Base-by-base conservation (phyloP, 2,329 filamentous ascomycete species). In the Xylaria digitata region DNA sequence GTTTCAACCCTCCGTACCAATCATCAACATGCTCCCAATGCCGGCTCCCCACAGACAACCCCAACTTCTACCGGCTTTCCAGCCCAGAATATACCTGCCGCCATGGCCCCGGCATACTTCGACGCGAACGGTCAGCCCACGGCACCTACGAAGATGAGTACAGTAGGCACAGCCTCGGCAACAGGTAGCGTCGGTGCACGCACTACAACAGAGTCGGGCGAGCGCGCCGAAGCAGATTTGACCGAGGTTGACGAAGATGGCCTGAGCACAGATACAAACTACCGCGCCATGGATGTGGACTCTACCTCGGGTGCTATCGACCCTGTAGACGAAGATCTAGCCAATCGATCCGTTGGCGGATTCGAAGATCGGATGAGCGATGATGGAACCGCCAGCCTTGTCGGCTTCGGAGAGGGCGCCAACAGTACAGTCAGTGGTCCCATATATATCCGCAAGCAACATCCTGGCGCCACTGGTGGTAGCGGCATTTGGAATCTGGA, bases 351-450 rank as follows among this genome's bases (percentile, higher is more conserved):
- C 43, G 80, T 83, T 2, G 82, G 82, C 21, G 85, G 82, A 3
- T 86, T 82, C 65, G 85, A 88, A 67, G 92, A 93, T 71, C 92
- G 91, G 66, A 91, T 96, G 85, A 95, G 92, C 73, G 94, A 97
- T 73, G 93, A 97, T 74, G 91, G 90, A 7, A 90, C 89, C 59
- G 92, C 90, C 2, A 95, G 91, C 69, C 84, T 97, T 6, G 95
- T 97, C 9, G 95, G 92, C 0, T 97, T 97, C 73, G 95, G 95
- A 56, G 94, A 97, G 78, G 95, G 94, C 40, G 94, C 95, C 9
- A 92, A 91, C 72, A 93, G 91, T 78, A 93, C 93, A 5, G 90
- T 94, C 64, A 93, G 90, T 66, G 93, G 93, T 0, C 92, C 92
- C 45, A 91, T 92, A 76, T 86, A 92, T 80, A 82, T 87, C 77